Evolutionary conservation across 805 yeast genomes (phyloP).

Genomic region (Lipomyces anomalus): DNA sequence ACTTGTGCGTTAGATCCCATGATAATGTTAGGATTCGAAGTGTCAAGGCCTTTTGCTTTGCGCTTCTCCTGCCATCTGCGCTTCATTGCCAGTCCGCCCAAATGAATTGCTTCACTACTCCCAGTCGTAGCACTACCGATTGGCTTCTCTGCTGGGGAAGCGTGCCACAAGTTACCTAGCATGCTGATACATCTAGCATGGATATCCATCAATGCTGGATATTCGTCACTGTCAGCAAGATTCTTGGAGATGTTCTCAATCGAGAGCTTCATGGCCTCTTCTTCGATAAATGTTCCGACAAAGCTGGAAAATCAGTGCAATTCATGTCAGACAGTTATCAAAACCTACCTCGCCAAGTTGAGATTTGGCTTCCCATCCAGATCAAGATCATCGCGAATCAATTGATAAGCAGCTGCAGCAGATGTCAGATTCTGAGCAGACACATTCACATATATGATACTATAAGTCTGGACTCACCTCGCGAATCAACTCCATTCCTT

Average conservation of each 20-base stretch:
- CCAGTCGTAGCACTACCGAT: slow-evolving; percentile 92
- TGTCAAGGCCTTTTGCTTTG: slow-evolving; percentile 52
- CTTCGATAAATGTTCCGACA: slow-evolving; percentile 68
- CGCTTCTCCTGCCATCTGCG: slow-evolving; percentile 75
- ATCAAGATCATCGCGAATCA: slow-evolving; percentile 66
- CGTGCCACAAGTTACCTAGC: slow-evolving; percentile 75
- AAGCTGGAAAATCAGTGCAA: no score
- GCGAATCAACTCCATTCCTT: slow-evolving; percentile 12
- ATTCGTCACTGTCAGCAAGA: slow-evolving; percentile 89
- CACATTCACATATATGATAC: not conserved
- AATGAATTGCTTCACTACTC: slow-evolving; percentile 87
- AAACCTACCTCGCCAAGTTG: slow-evolving; percentile 83
- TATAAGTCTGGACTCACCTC: slow-evolving; percentile 2
- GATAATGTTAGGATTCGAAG: slow-evolving; percentile 68
- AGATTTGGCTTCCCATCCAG: slow-evolving; percentile 80
- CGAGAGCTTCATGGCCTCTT: slow-evolving; percentile 49
- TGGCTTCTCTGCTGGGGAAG: slow-evolving; percentile 47
- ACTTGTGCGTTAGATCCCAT: slow-evolving; percentile 95
- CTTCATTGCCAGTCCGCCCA: slow-evolving; percentile 90
- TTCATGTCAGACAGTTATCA: no score
- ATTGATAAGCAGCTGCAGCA: slow-evolving; percentile 45
- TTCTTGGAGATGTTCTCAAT: slow-evolving; percentile 75
- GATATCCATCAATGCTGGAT: slow-evolving; percentile 74
- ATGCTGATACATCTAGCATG: slow-evolving; percentile 81
- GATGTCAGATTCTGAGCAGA: not conserved